Evolutionary conservation across 192 early-diverging fungal species (phyloP).

Genomic region (Funneliformis mosseae): DNA sequence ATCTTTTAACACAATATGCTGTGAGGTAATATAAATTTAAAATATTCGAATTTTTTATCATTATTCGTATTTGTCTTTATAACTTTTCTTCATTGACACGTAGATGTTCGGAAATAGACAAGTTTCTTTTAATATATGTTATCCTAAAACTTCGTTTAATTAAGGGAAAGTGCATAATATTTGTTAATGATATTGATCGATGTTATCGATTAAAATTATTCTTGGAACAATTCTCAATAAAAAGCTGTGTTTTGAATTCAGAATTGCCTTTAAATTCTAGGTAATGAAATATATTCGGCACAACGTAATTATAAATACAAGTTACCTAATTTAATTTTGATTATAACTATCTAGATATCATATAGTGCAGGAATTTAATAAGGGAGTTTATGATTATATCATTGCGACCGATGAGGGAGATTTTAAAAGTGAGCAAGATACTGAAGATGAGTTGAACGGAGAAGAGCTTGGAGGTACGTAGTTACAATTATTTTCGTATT

Average conservation of each 20-base stretch:
- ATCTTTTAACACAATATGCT: conserved; percentile 76
- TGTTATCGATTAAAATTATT: conserved; percentile 92
- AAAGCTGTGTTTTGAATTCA: conserved; percentile 89
- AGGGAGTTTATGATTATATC: conserved; percentile 92
- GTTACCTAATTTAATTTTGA: background rate
- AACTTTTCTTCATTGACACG: conserved; percentile 28
- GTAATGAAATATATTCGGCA: conserved; percentile 2
- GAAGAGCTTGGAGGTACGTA: conserved; percentile 42
- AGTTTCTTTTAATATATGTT: conserved; percentile 86
- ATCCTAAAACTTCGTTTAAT: conserved; percentile 89
- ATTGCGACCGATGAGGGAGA: conserved; percentile 94
- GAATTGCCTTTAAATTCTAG: conserved; percentile 89
- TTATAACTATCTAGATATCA: conserved; percentile 65
- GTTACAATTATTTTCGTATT: background rate
- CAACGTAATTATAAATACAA: background rate
- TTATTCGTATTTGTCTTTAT: background rate
- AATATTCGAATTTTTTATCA: background rate
- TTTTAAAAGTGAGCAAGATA: conserved; percentile 65
- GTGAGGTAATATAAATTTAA: conserved; percentile 47
- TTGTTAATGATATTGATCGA: conserved; percentile 95
- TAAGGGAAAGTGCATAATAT: conserved; percentile 89
- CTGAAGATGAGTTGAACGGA: conserved; percentile 59
- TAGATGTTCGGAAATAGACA: conserved; percentile 76
- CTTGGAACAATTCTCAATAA: conserved; percentile 95
- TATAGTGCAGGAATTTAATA: conserved; percentile 97